Evolutionary conservation across 2,329 filamentous ascomycete species (phyloP), one percentile per base, ranked within the genome.

Genomic region (Aspergillus oerlinghausenensis): DNA sequence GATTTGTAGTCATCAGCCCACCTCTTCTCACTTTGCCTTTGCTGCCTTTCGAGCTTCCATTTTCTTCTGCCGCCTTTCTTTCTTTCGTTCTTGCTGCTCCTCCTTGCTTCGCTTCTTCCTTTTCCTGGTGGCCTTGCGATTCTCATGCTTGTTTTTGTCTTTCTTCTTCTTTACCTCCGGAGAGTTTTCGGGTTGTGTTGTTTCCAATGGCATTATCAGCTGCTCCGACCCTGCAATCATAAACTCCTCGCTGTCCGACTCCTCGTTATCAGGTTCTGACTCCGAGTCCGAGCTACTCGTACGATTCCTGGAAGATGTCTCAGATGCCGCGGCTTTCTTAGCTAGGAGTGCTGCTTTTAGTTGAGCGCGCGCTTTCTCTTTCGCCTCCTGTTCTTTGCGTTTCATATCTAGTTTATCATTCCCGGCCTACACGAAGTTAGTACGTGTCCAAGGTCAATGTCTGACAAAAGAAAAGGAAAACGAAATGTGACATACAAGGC

Each of bases 401-500:
- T 80, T 73, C 8, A 79, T 60, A 57, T 83, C 79, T 61, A 79
- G 73, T 66, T 80, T 79, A 38, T 82, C 73, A 68, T 84, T 80
- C 38, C 76, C 77, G 54, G 75, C 69, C 76, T 78, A 50, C 17
- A 28, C 3, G 21, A 32, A 25, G 48, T 70, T 55, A 71, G 62
- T 54, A 66, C 55, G 40, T 35, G 23, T 29, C 25, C 40, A 32
- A 51, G 35, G 40, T 17, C 28, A 40, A 26, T 50, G 45, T 17
- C 17, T 26, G 25, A 19, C 35, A n/a, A 40, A 32, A 25, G 10
- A 32, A 7, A 43, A 17, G 14, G 19, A n/a, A 23, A 50, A 53
- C 4, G 14, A 43, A 23, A 26, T 35, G 25, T 28, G 54, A 71
- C 83, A 65, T 77, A 90, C 88, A 67, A 97, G 76, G 53, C 89